A percentile compares a stretch with the other conserved stretches of the same genome.
Conservation (phyloP, 164 flowering plant genomes). For the Magnolia changhungtana region DNA sequence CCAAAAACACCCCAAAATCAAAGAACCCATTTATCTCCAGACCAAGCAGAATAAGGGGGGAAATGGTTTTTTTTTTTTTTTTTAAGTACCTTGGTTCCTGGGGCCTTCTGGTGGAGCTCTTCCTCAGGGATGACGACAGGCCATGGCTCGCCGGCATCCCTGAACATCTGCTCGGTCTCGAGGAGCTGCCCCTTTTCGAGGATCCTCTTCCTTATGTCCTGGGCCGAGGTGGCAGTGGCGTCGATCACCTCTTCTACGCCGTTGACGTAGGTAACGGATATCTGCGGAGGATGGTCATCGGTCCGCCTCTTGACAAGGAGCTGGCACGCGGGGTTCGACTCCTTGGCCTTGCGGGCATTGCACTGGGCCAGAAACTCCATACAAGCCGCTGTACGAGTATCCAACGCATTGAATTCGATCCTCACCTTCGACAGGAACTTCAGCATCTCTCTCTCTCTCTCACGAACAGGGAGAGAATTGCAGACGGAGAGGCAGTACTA, state of each 20-base stretch:
- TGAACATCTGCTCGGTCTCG: slow-evolving; percentile 92
- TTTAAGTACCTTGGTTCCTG: slow-evolving; percentile 66
- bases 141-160: slow-evolving; percentile 86
- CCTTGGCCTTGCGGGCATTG: slow-evolving; percentile 84
- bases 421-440: slow-evolving; percentile 81
- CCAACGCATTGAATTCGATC: slow-evolving; percentile 86
- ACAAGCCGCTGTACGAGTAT: slow-evolving; percentile 73
- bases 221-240: slow-evolving; percentile 73
- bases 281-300: slow-evolving; percentile 83
- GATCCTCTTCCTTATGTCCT: slow-evolving; percentile 58
- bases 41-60: background rate
- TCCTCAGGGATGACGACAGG: slow-evolving; percentile 82
- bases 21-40: no score
- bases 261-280: slow-evolving; percentile 81
- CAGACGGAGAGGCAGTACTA: no score
- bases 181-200: slow-evolving; percentile 74
- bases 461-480: no score
- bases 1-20: background rate
- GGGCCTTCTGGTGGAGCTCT: slow-evolving; percentile 51
- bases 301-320: slow-evolving; percentile 78
- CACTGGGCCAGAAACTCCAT: slow-evolving; percentile 94
- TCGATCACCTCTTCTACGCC: slow-evolving; percentile 79
- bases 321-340: slow-evolving; percentile 84
- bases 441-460: slow-evolving; percentile 47
- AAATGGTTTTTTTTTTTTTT: background rate